Evolutionary conservation across 768 basidiomycete species (phyloP).

Genomic region (Cystobasidium onofrii): DNA sequence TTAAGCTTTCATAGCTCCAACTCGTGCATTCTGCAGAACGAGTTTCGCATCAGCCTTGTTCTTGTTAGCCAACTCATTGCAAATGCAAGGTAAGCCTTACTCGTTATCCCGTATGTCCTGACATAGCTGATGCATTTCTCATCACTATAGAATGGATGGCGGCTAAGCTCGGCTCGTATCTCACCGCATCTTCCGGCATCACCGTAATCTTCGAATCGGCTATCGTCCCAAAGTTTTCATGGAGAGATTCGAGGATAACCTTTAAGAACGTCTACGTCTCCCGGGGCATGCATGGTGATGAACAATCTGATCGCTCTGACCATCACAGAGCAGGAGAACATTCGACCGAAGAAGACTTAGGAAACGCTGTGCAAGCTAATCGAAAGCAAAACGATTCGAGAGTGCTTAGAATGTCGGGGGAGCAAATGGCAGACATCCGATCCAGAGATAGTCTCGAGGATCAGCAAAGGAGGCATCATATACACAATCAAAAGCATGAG

Average conservation of each 20-base stretch:
- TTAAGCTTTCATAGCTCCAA: not conserved
- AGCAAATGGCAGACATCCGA: slow-evolving; percentile 22
- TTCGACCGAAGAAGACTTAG: not conserved
- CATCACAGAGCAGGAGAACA: too few relatives aligned
- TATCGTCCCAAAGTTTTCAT: slow-evolving; percentile 68
- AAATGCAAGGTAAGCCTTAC: slow-evolving; percentile 64
- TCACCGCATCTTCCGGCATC: slow-evolving; percentile 86
- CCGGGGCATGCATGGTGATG: slow-evolving; percentile 53
- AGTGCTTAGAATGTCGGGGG: slow-evolving; percentile 1
- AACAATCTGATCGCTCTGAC: slow-evolving; percentile 5
- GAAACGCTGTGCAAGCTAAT: too few relatives aligned
- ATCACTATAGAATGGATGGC: slow-evolving; percentile 64
- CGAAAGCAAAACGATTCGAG: not conserved
- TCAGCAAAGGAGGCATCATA: slow-evolving; percentile 9
- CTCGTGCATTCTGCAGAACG: too few relatives aligned
- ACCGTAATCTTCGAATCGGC: slow-evolving; percentile 95
- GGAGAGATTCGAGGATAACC: slow-evolving; percentile 79
- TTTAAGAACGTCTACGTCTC: slow-evolving; percentile 96
- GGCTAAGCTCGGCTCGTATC: slow-evolving; percentile 76
- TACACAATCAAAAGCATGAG: slow-evolving; percentile 49
- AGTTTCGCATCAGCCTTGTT: slow-evolving; percentile 93
- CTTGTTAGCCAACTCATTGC: slow-evolving; percentile 75
- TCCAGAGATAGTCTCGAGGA: slow-evolving; percentile 3
- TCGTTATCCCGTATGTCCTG: not conserved
- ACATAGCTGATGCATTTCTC: not conserved